Percentiles rank a stretch among this genome's conserved stretches.
Conservation (phyloP, 2,329 filamentous ascomycete genomes). For the Chlorencoelia australis region DNA sequence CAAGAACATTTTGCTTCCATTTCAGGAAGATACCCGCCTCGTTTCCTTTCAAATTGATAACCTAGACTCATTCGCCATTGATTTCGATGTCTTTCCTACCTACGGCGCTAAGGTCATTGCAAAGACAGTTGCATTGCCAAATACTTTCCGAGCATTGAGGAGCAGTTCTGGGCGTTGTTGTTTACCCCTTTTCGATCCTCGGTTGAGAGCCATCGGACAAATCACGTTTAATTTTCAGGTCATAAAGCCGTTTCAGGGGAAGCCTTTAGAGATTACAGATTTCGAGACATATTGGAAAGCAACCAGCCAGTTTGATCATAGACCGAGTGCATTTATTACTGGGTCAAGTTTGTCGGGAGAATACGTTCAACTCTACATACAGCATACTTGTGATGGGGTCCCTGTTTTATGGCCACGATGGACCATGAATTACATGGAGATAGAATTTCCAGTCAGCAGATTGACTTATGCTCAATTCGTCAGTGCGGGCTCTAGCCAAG, state of each 20-base stretch:
- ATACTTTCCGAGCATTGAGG: conserved; percentile 65
- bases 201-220: conserved; percentile 83
- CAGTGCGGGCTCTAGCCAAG: conserved; percentile 27
- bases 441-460: conserved; percentile 74
- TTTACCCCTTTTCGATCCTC: conserved; percentile 84
- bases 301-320: conserved; percentile 82
- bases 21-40: conserved; percentile 89
- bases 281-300: conserved; percentile 99
- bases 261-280: conserved; percentile 90
- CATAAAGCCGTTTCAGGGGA: conserved; percentile 89
- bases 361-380: conserved; percentile 84
- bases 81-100: conserved; percentile 95
- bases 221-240: conserved; percentile 92
- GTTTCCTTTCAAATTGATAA: conserved; percentile 96
- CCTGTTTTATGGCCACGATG: conserved; percentile 83
- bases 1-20: conserved; percentile 87
- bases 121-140: conserved; percentile 84
- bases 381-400: conserved; percentile 78
- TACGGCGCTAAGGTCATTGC: conserved; percentile 97
- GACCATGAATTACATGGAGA: conserved; percentile 63
- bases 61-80: conserved; percentile 82
- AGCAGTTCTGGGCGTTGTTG: conserved; percentile 74
- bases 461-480: conserved; percentile 66
- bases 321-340: conserved; percentile 79
- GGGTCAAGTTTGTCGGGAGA: conserved; percentile 94